phyloP scores from a whole-genome alignment of 1,139 yeast genomes.

The Candida buenavistaensis region DNA sequence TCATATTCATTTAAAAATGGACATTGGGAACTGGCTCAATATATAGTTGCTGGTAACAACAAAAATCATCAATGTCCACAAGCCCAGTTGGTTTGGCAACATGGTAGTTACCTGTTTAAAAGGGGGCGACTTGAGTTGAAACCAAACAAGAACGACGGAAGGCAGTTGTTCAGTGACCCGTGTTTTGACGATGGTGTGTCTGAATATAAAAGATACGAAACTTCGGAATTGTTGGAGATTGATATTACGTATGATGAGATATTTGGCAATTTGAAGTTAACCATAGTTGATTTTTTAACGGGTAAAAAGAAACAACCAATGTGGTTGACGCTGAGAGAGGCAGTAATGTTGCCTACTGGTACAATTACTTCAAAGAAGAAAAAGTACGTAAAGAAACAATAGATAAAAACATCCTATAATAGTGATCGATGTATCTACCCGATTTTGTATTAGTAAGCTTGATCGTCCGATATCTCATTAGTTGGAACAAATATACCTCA shows the following conservation, averaged over 20 bases:
- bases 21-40: constrained; percentile 30
- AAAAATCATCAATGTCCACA: constrained; percentile 27
- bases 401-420: too few relatives aligned
- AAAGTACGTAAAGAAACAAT: constrained; percentile 4
- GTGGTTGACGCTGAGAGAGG: constrained; percentile 30
- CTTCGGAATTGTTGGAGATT: constrained; percentile 20
- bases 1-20: constrained; percentile 32
- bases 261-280: constrained; percentile 24
- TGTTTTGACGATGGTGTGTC: constrained; percentile 20
- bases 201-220: constrained; percentile 25
- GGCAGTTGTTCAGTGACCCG: constrained; percentile 33
- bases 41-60: constrained; percentile 25
- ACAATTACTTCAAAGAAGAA: constrained; percentile 7
- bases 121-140: constrained; percentile 19
- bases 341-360: constrained; percentile 27
- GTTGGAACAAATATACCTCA: too few relatives aligned
- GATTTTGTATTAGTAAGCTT: too few relatives aligned
- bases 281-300: constrained; percentile 24
- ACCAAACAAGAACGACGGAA: constrained; percentile 30
- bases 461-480: too few relatives aligned
- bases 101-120: constrained; percentile 23
- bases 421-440: too few relatives aligned
- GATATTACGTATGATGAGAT: constrained; percentile 23
- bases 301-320: constrained; percentile 31
- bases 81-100: constrained; percentile 32